Percentiles rank a stretch among this genome's conserved stretches.
These are phyloP conservation scores for Ceratocystis ficicola DNA, from an alignment of 2,329 filamentous ascomycete species.

Conservation along the genomic window DNA sequence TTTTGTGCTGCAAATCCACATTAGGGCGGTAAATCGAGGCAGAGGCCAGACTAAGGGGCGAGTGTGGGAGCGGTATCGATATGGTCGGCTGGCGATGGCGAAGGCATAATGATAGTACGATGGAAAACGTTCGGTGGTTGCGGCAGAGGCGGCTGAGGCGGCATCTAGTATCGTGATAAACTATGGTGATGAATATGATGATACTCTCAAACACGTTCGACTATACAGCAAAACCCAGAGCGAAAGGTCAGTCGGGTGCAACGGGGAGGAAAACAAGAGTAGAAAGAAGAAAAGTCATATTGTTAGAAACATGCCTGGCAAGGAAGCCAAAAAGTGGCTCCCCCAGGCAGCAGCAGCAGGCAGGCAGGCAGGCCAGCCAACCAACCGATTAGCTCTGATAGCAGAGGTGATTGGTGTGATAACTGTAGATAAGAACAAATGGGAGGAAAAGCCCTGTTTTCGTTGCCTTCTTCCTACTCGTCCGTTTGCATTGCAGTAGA, in stretches of 20 bases:
- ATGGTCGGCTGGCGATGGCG: neutral
- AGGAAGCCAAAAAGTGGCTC: neutral
- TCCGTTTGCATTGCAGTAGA: constrained; percentile 9
- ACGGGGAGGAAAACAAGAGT: neutral
- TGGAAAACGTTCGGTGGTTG: neutral
- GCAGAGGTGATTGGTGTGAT: neutral
- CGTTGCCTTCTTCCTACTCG: neutral
- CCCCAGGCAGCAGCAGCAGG: neutral
- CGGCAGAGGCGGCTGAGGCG: neutral
- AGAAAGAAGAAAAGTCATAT: neutral
- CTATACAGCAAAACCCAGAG: too few relatives aligned
- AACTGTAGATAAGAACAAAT: constrained; percentile 8
- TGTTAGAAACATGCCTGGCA: neutral
- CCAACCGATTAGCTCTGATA: neutral
- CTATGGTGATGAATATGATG: neutral
- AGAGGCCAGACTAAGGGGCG: neutral
- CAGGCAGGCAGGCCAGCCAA: neutral
- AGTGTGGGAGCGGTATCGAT: neutral
- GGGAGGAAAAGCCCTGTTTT: constrained; percentile 8
- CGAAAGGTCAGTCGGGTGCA: neutral
- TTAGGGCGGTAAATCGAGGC: neutral
- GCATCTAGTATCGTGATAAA: neutral
- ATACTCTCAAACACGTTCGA: neutral
- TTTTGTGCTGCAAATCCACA: neutral
- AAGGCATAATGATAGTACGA: neutral